These are phyloP conservation scores for Theobroma cacao DNA, from an alignment of 345 rosid genomes.

Conservation along the genomic window DNA sequence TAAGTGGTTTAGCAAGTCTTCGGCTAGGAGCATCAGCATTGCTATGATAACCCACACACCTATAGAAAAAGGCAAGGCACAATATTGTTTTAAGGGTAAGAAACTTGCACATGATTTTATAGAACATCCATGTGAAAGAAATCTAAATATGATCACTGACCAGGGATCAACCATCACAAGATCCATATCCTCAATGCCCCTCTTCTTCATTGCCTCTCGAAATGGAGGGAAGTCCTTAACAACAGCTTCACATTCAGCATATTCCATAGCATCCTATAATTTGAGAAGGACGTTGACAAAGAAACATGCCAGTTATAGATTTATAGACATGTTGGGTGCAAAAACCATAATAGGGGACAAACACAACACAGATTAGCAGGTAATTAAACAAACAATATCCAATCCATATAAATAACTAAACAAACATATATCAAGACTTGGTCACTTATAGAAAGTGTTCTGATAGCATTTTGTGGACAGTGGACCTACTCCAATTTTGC, in stretches of 20 bases:
- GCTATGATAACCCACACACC: constrained; percentile 73
- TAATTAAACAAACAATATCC: background rate
- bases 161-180: constrained; percentile 81
- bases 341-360: background rate
- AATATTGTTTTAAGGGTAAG: too few species aligned
- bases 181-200: constrained; percentile 77
- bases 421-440: background rate
- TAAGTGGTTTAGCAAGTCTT: constrained; percentile 65
- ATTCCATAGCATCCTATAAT: constrained; percentile 64
- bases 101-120: background rate
- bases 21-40: constrained; percentile 72
- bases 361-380: background rate
- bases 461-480: background rate
- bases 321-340: background rate
- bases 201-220: constrained; percentile 69
- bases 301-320: background rate
- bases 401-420: background rate
- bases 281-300: constrained; percentile 1
- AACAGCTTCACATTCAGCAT: constrained; percentile 74
- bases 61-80: constrained; percentile 31
- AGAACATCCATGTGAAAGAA: background rate
- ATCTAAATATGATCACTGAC: constrained; percentile 32
- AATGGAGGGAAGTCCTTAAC: constrained; percentile 67
- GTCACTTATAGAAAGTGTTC: background rate
- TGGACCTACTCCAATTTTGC: background rate